Conservation (phyloP, 208 protist species). For the Crithidia expoeki region DNA sequence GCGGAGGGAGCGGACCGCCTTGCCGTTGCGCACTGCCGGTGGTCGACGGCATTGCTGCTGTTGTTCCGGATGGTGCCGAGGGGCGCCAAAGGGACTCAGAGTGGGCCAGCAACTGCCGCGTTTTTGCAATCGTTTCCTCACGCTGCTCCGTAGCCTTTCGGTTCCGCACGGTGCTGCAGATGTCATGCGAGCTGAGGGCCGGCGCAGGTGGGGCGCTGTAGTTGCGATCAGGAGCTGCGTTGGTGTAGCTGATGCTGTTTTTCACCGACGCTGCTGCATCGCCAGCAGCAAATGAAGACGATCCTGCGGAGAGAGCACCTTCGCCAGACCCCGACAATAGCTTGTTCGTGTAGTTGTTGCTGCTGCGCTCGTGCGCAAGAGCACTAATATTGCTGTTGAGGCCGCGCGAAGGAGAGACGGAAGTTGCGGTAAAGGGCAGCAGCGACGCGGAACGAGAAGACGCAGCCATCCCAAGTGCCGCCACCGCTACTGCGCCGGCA, state of each 20-base stretch:
- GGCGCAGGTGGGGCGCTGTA: background rate
- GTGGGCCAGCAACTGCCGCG: conserved; percentile 30
- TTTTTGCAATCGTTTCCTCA: conserved; percentile 21
- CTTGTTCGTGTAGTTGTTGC: background rate
- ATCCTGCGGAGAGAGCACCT: background rate
- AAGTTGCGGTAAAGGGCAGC: background rate
- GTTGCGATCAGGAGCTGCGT: background rate
- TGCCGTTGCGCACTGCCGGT: background rate
- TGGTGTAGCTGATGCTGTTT: background rate
- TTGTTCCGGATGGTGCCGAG: background rate
- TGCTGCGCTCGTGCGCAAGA: background rate
- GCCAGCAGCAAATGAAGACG: background rate
- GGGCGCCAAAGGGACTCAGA: conserved; percentile 38
- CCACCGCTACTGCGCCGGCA: background rate
- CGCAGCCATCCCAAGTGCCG: background rate
- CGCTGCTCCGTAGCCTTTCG: conserved; percentile 18
- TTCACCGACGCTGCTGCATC: too few relatives aligned
- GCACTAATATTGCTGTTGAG: background rate
- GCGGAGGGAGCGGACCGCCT: conserved; percentile 9
- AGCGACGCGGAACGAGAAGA: conserved; percentile 8
- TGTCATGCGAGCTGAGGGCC: conserved; percentile 1
- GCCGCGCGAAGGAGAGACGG: background rate
- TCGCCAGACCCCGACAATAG: conserved; percentile 4
- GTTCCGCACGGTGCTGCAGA: conserved; percentile 13
- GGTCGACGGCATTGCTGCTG: background rate